These are phyloP conservation scores for Populus tremula DNA, from an alignment of 345 rosid species.

Conservation along the genomic window DNA sequence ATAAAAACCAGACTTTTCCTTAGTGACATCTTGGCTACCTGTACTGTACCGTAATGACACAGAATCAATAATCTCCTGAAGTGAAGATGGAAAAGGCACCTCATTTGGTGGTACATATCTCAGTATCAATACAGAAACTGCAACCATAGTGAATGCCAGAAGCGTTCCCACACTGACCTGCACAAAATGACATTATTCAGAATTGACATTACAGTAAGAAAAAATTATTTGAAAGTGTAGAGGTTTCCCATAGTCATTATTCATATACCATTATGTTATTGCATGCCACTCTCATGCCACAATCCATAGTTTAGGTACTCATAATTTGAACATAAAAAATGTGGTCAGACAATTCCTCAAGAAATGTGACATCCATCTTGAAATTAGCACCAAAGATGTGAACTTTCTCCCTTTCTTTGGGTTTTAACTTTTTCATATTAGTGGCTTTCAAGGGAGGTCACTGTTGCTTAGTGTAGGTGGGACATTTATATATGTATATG, in stretches of 20 bases:
- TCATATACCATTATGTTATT: neutral
- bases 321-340: neutral
- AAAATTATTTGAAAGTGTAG: neutral
- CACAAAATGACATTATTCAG: conserved; percentile 19
- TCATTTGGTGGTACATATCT: conserved; percentile 95
- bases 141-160: conserved; percentile 93
- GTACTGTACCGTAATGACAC: conserved; percentile 40
- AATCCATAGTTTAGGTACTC: neutral
- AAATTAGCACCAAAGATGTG: neutral
- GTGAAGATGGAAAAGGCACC: conserved; percentile 75
- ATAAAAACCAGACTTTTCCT: conserved; percentile 16
- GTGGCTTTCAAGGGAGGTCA: neutral
- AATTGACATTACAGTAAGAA: neutral
- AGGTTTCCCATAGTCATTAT: neutral
- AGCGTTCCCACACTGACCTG: conserved; percentile 99
- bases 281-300: neutral
- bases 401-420: neutral
- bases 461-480: neutral
- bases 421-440: neutral
- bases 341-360: neutral
- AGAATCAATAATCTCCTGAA: conserved; percentile 68
- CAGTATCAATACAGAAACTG: conserved; percentile 83
- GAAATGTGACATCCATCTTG: neutral
- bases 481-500: neutral
- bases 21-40: conserved; percentile 21